Percentiles rank a stretch among this genome's conserved stretches.
Evolutionary conservation across 1,284 basidiomycete genomes (phyloP).

Genomic region (Malassezia sympodialis): DNA sequence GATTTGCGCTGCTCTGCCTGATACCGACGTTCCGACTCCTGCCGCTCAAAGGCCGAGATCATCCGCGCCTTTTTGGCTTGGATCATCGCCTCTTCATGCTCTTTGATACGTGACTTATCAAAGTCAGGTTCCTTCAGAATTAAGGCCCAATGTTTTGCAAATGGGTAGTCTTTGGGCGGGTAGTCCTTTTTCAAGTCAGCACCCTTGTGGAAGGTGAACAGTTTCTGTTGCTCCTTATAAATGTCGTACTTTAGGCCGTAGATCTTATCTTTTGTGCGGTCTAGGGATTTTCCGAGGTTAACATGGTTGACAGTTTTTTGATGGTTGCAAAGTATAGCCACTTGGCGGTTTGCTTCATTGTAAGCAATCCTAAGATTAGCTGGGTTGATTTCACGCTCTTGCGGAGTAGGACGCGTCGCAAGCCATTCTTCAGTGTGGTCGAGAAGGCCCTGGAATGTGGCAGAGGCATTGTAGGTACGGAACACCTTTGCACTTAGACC

Average conservation of each 20-base stretch:
- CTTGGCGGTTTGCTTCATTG: slow-evolving; percentile 46
- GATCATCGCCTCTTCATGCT: slow-evolving; percentile 64
- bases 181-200: slow-evolving; percentile 55
- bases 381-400: slow-evolving; percentile 37
- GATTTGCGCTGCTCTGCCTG: slow-evolving; percentile 30
- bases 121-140: slow-evolving; percentile 75
- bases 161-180: slow-evolving; percentile 56
- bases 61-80: slow-evolving; percentile 60
- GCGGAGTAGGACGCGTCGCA: slow-evolving; percentile 27
- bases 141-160: slow-evolving; percentile 50
- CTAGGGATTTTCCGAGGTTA: slow-evolving; percentile 30
- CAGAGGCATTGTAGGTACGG: slow-evolving; percentile 48
- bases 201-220: slow-evolving; percentile 52
- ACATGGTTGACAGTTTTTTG: slow-evolving; percentile 46
- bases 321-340: slow-evolving; percentile 48
- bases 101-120: slow-evolving; percentile 77
- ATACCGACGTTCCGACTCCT: slow-evolving; percentile 37
- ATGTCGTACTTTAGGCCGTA: slow-evolving; percentile 43
- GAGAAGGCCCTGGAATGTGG: slow-evolving; percentile 46
- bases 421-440: slow-evolving; percentile 45
- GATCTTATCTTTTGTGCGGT: slow-evolving; percentile 29
- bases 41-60: slow-evolving; percentile 57
- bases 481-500: slow-evolving; percentile 47
- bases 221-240: slow-evolving; percentile 44
- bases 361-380: slow-evolving; percentile 42